Conservation (phyloP, 1,284 basidiomycete species). For the Trametes polyzona region DNA sequence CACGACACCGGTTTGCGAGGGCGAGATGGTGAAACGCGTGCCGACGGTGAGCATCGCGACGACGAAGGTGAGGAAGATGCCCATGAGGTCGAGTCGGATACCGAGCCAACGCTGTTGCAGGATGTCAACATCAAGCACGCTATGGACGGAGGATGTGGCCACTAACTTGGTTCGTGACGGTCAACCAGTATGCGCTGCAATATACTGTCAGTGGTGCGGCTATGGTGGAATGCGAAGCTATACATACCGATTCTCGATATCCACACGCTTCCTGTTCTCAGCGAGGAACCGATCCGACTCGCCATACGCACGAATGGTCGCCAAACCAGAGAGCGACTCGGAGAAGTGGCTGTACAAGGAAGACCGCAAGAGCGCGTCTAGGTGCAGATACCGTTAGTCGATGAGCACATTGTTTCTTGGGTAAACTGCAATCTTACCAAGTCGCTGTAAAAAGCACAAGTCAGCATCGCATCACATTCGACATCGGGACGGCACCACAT, state of each 20-base stretch:
- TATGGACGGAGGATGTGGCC: background rate
- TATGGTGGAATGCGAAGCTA: background rate
- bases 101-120: constrained; percentile 81
- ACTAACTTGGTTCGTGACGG: constrained; percentile 73
- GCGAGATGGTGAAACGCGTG: constrained; percentile 74
- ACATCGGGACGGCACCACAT: background rate
- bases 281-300: constrained; percentile 66
- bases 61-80: constrained; percentile 75
- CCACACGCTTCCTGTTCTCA: constrained; percentile 80
- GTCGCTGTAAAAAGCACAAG: constrained; percentile 43
- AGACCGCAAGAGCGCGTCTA: constrained; percentile 75
- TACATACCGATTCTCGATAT: constrained; percentile 79
- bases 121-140: too few species aligned
- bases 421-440: constrained; percentile 48
- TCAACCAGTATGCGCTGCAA: constrained; percentile 82
- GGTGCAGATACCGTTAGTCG: constrained; percentile 81
- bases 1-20: constrained; percentile 77
- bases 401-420: constrained; percentile 50
- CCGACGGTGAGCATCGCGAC: constrained; percentile 83
- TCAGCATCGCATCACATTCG: background rate
- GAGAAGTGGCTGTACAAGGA: constrained; percentile 82
- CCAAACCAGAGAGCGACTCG: constrained; percentile 76
- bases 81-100: constrained; percentile 86
- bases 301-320: constrained; percentile 79
- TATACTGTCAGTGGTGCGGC: background rate